A percentile compares a stretch with the other conserved stretches of the same genome.
phyloP scores from a whole-genome alignment of 371 early-diverging fungal genomes.

The Rhizopus arrhizus region DNA sequence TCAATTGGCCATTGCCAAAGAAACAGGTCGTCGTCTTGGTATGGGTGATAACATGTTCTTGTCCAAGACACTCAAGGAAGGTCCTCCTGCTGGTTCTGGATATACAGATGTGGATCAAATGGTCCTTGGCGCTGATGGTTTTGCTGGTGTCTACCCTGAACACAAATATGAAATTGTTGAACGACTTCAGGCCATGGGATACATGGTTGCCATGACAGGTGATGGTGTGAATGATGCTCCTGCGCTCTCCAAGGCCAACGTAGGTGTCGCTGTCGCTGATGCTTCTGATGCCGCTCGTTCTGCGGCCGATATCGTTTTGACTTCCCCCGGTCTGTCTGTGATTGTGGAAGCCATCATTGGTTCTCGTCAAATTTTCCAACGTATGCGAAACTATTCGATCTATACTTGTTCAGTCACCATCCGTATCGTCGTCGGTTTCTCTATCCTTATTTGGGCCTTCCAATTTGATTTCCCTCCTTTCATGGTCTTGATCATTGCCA shows the following conservation, averaged over 20 bases:
- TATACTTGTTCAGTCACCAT: conserved; percentile 66
- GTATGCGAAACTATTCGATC: conserved; percentile 65
- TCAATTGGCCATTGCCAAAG: conserved; percentile 88
- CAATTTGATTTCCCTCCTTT: conserved; percentile 65
- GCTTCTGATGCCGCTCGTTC: conserved; percentile 77
- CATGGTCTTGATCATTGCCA: conserved; percentile 62
- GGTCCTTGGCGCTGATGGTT: conserved; percentile 79
- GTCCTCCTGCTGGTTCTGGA: conserved; percentile 70
- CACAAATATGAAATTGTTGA: conserved; percentile 93
- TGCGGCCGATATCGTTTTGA: conserved; percentile 77
- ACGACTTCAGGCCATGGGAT: conserved; percentile 79
- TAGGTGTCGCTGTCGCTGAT: conserved; percentile 82
- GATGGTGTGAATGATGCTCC: conserved; percentile 97
- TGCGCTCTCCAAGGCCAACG: conserved; percentile 85
- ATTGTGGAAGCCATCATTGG: conserved; percentile 69
- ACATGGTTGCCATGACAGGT: conserved; percentile 91
- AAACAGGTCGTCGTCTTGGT: conserved; percentile 76
- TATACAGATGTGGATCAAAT: conserved; percentile 78
- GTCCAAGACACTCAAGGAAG: conserved; percentile 74
- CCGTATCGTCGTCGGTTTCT: conserved; percentile 63
- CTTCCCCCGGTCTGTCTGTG: conserved; percentile 75
- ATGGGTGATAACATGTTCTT: conserved; percentile 76
- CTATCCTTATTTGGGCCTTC: conserved; percentile 59
- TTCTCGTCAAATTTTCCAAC: conserved; percentile 72
- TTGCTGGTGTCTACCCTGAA: conserved; percentile 92